Evolutionary conservation across 768 basidiomycete genomes (phyloP).

Genomic region (Boletus reticulatus): DNA sequence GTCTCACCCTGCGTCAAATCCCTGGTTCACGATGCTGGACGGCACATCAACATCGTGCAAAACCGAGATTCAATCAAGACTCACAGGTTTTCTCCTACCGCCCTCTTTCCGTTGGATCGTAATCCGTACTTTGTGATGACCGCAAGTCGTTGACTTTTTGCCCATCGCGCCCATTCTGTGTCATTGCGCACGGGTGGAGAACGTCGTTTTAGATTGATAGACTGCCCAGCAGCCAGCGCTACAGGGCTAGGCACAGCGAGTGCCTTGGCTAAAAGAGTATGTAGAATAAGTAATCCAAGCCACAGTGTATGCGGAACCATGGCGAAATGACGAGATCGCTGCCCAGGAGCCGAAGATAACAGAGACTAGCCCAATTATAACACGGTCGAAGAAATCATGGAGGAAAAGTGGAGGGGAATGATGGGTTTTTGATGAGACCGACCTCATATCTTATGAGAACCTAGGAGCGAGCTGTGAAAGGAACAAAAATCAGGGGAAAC

Average conservation of each 20-base stretch:
- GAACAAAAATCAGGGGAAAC: too few species aligned
- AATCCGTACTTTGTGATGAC: constrained; percentile 49
- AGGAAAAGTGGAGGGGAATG: neutral
- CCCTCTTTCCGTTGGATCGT: constrained; percentile 34
- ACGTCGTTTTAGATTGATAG: constrained; percentile 18
- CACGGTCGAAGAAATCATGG: neutral
- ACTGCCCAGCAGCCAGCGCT: constrained; percentile 17
- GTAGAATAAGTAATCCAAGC: constrained; percentile 12
- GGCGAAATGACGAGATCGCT: neutral
- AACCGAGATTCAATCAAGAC: neutral
- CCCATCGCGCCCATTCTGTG: constrained; percentile 34
- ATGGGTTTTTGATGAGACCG: neutral
- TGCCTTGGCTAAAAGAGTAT: constrained; percentile 8
- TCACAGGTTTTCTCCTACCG: constrained; percentile 49
- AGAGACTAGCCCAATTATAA: constrained; percentile 8
- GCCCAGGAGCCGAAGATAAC: neutral
- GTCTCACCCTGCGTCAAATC: constrained; percentile 56
- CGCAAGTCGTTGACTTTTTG: constrained; percentile 42
- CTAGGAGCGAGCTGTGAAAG: too few species aligned
- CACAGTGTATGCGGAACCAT: constrained; percentile 6
- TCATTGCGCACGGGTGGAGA: constrained; percentile 12
- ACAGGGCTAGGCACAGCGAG: constrained; percentile 10
- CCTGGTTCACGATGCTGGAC: constrained; percentile 59
- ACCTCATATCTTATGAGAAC: neutral
- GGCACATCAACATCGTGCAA: neutral